phyloP scores from a whole-genome alignment of 2,329 filamentous ascomycete species.

The Fusarium decemcellulare region DNA sequence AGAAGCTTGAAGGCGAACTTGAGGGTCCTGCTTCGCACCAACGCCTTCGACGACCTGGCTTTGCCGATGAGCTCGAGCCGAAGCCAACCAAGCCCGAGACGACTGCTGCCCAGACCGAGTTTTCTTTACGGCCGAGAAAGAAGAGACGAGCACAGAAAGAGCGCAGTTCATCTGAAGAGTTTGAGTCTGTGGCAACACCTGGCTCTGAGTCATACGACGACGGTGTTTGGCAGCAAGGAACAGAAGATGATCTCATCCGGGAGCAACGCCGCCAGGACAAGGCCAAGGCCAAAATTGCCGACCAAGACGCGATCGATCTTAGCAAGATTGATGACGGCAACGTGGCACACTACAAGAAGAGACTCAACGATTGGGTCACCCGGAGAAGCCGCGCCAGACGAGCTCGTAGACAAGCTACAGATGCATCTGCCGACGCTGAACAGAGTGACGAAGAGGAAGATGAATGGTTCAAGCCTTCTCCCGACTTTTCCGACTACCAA shows the following conservation, averaged over 20 bases:
- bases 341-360: constrained; percentile 82
- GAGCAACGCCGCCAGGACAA: constrained; percentile 59
- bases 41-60: constrained; percentile 80
- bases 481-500: constrained; percentile 81
- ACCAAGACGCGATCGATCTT: constrained; percentile 62
- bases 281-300: constrained; percentile 53
- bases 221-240: constrained; percentile 56
- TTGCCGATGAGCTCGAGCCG: constrained; percentile 60
- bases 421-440: constrained; percentile 52
- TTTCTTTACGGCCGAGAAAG: constrained; percentile 71
- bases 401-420: constrained; percentile 55
- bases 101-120: constrained; percentile 63
- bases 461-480: constrained; percentile 90
- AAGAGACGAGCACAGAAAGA: constrained; percentile 60
- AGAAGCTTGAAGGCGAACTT: constrained; percentile 56
- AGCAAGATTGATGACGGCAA: constrained; percentile 88
- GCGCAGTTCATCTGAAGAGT: constrained; percentile 63
- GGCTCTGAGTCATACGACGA: constrained; percentile 53
- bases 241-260: constrained; percentile 56
- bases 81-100: constrained; percentile 31
- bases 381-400: constrained; percentile 59
- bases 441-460: constrained; percentile 62
- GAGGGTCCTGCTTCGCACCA: constrained; percentile 76
- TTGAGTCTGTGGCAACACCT: constrained; percentile 52
- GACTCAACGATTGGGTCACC: constrained; percentile 82